Conservation (phyloP, 345 rosid species). For the Geranium rotundifolium region DNA sequence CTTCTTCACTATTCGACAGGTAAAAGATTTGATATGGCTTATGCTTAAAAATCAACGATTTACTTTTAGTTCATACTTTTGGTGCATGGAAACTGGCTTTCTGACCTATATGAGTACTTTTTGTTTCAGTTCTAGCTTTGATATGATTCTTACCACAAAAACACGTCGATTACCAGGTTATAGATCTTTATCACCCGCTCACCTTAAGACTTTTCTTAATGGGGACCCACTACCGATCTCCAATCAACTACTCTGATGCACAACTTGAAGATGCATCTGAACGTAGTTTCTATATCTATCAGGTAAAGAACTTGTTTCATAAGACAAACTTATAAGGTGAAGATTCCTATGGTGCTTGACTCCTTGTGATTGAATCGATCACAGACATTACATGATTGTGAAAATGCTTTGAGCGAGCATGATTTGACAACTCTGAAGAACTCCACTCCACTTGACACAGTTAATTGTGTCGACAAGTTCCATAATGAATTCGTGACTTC, state of each 20-base stretch:
- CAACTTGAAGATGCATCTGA: constrained; percentile 95
- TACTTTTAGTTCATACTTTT: neutral
- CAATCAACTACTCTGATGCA: constrained; percentile 69
- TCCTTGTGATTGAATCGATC: constrained; percentile 13
- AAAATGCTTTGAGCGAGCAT: constrained; percentile 41
- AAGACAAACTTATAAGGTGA: neutral
- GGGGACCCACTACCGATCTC: constrained; percentile 90
- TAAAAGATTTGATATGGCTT: constrained; percentile 12
- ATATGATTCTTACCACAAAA: neutral
- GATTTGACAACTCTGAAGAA: constrained; percentile 17
- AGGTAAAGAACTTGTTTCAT: constrained; percentile 29
- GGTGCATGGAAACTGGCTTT: neutral
- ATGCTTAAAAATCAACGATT: neutral
- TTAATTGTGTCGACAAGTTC: constrained; percentile 36
- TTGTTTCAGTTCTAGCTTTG: neutral
- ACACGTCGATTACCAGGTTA: constrained; percentile 35
- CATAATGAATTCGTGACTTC: constrained; percentile 44
- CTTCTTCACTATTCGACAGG: constrained; percentile 94
- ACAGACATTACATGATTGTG: constrained; percentile 78
- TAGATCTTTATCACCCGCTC: constrained; percentile 74
- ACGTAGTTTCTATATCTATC: constrained; percentile 81
- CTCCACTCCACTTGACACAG: constrained; percentile 38
- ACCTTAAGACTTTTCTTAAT: constrained; percentile 80
- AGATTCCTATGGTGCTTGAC: constrained; percentile 5
- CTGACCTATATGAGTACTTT: neutral